Conservation (phyloP, 2,329 filamentous ascomycete species). For the Fusarium avenaceum region DNA sequence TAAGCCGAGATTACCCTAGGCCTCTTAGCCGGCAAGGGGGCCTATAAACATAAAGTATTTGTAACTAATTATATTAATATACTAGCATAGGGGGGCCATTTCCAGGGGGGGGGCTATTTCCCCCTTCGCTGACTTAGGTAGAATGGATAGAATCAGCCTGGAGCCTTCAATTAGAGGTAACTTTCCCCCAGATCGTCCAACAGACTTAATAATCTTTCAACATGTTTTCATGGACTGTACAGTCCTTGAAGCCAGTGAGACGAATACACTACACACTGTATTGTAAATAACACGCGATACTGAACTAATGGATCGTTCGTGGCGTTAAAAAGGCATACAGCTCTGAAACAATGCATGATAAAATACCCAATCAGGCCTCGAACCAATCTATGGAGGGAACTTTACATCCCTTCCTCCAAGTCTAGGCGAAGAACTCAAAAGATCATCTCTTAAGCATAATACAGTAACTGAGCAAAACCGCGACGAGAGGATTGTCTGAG, state of each 20-base stretch:
- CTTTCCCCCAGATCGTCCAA: conserved; percentile 7
- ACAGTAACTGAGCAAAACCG: neutral
- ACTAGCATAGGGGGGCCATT: too few relatives aligned
- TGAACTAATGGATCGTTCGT: conserved; percentile 1
- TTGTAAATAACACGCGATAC: neutral
- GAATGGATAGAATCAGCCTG: neutral
- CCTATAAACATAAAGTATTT: too few relatives aligned
- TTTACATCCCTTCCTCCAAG: conserved; percentile 3
- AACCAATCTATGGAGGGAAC: conserved; percentile 12
- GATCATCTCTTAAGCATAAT: neutral
- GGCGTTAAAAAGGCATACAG: conserved; percentile 4
- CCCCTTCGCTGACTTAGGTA: too few relatives aligned
- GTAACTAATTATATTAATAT: too few relatives aligned
- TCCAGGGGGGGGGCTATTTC: too few relatives aligned
- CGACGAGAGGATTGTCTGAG: conserved; percentile 5
- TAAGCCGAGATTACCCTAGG: too few relatives aligned
- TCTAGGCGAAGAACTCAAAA: neutral
- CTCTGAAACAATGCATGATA: conserved; percentile 22
- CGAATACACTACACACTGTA: neutral
- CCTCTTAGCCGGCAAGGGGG: too few relatives aligned
- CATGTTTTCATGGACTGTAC: too few relatives aligned
- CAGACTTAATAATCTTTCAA: neutral
- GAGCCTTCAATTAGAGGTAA: neutral
- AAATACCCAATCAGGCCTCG: conserved; percentile 7
- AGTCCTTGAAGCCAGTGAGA: too few relatives aligned